Base-by-base conservation (phyloP, 2,329 filamentous ascomycete species). In the Penicillium fuscoglaucum region DNA sequence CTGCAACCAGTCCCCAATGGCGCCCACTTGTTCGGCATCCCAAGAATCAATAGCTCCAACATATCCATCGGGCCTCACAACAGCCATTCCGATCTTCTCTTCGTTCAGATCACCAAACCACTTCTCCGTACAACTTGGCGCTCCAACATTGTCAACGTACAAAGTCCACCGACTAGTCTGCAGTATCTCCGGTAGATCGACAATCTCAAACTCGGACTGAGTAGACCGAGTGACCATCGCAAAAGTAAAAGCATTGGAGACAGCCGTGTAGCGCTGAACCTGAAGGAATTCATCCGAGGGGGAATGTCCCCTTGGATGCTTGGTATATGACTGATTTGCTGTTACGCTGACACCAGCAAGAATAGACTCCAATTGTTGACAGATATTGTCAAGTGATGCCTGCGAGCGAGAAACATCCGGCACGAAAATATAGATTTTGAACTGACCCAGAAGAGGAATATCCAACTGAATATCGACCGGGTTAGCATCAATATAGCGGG, bases 391-490 rank as follows among this genome's bases (percentile, higher is more conserved):
- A 26, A 91, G 77, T 73, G 90, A 90, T 1, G 77, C 75, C 54
- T 77, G 77, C 4, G 82, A 80, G 33, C 80, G 72, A 55, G 81
- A 78, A 2, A 90, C 79, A 66, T 90, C 81, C 68, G 84, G 85
- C 60, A 86, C 83, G 60, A 93, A 83, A 60, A 92, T 82, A 72
- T 90, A 91, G 46, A 91, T 83, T 49, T 88, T 83, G 78, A 92
- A 93, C 68, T 93, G 90, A 28, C 89, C 87, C 6, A 92, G 78
- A 74, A 91, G 84, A 1, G 90, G 90, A 45, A 92, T 90, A 68
- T 92, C 90, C 6, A 91, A 84, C 70, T 93, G 88, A 29, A 92
- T 78, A 65, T 92, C 87, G 43, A 93, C 85, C 0, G 89, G 89
- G 66, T 92, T 93, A 4, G 89, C 87, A 73, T 93, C 90, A 52